Base-by-base conservation (phyloP, 1,284 basidiomycete genomes). In the Cryptococcus sp. region DNA sequence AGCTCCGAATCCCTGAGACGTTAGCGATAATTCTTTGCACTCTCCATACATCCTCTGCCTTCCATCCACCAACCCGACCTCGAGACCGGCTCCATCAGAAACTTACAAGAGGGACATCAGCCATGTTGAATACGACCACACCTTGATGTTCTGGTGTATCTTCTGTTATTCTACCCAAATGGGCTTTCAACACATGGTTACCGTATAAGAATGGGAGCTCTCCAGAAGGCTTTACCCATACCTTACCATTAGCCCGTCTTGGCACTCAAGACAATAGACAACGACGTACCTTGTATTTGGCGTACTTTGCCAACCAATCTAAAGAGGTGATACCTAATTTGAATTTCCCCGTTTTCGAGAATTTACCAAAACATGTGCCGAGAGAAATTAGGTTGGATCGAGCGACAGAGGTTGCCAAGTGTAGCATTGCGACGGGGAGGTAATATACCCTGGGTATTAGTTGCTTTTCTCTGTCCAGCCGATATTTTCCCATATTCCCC, bases 171-270 rank as follows among this genome's bases (percentile, higher is more conserved):
- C 94, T 83, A n/a, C 96, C 94, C 23, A 99, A 80, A 75, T 99
- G 96, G 25, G 96, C 96, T 77, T 98, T 99, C 60, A 98, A 84
- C 56, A 98, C 88, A 78, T 99, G 93, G 72, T 98, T 98, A 52
- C 96, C 96, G 69, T 98, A 99, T 46, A 99, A 78, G 80, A 97
- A 99, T 2, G 96, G 96, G 84, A 98, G 91, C 77, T 99, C 96
- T 67, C 96, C 96, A 60, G 98, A 96, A 14, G 93, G 88, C 76
- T 99, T 99, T 75, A 98, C 94, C 96, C 96, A 99, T 34, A 98
- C 84, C 93, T n/a, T 96, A 62, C 7, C 5, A 23, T 42, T 43
- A 51, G 48, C 34, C 23, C 9, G 7, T n/a, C 9, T 24, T 47
- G 25, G 31, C 34, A 19, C 39, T 4, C 16, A 32, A n/a, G 13